These are phyloP conservation scores for Suillus plorans DNA, from an alignment of 768 basidiomycete species.

Conservation along the genomic window DNA sequence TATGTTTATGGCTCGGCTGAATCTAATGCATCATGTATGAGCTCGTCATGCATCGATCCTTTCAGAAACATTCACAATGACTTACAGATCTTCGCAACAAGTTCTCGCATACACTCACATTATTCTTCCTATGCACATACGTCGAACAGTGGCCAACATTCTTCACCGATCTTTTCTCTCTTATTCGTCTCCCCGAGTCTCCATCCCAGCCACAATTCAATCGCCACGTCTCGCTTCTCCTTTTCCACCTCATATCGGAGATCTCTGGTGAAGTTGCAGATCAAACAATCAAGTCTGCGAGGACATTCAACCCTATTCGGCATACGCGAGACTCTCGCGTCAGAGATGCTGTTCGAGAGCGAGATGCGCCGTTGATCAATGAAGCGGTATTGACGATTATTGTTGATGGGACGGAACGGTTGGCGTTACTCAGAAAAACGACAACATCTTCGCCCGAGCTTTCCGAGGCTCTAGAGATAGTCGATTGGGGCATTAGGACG, in stretches of 20 bases:
- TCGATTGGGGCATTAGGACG: conserved; percentile 90
- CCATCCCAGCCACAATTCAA: conserved; percentile 65
- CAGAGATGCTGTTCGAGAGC: conserved; percentile 85
- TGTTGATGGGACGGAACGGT: conserved; percentile 63
- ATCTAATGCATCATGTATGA: conserved; percentile 77
- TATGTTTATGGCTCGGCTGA: conserved; percentile 86
- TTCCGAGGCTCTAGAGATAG: conserved; percentile 67
- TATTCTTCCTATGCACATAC: conserved; percentile 88
- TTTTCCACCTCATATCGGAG: conserved; percentile 91
- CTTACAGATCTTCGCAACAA: conserved; percentile 86
- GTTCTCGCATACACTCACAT: conserved; percentile 86
- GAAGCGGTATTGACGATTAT: conserved; percentile 85
- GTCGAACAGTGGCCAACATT: conserved; percentile 84
- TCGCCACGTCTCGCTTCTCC: conserved; percentile 80
- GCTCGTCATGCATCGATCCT: conserved; percentile 11
- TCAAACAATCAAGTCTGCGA: conserved; percentile 86
- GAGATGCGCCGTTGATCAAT: conserved; percentile 85
- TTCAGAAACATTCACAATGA: conserved; percentile 14
- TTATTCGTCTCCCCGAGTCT: conserved; percentile 64
- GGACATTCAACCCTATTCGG: conserved; percentile 66
- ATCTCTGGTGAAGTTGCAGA: conserved; percentile 98
- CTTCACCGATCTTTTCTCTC: conserved; percentile 73
- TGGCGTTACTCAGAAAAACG: conserved; percentile 51
- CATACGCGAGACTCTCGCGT: conserved; percentile 82
- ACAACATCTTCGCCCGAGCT: conserved; percentile 50